Evolutionary conservation across 768 basidiomycete species (phyloP).

Genomic region (Strobilomyces dryophilus): DNA sequence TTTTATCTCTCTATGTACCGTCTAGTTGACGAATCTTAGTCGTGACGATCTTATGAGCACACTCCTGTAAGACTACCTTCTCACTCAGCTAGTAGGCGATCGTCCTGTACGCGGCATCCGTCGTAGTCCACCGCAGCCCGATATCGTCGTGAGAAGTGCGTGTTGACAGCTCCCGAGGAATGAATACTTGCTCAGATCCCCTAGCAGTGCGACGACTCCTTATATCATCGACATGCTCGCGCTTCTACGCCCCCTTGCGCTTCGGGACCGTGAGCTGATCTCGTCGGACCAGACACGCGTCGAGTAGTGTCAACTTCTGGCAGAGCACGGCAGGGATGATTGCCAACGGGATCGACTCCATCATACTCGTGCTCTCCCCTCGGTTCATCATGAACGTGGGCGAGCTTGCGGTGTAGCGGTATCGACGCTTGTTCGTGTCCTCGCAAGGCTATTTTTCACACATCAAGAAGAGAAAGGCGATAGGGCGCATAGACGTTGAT

Average conservation of each 20-base stretch:
- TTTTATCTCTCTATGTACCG: background rate
- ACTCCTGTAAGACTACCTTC: conserved; percentile 21
- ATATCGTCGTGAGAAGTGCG: conserved; percentile 9
- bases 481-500: too few species aligned
- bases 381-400: conserved; percentile 21
- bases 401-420: background rate
- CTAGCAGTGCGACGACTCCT: conserved; percentile 7
- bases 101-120: background rate
- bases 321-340: background rate
- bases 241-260: too few species aligned
- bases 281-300: conserved; percentile 6
- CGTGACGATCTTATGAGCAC: conserved; percentile 22
- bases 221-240: conserved; percentile 8
- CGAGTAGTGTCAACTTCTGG: conserved; percentile 11
- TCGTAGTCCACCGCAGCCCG: conserved; percentile 3
- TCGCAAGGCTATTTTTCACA: too few species aligned
- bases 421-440: too few species aligned
- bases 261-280: too few species aligned
- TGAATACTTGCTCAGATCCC: background rate
- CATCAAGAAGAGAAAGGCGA: too few species aligned
- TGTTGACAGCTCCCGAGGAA: background rate
- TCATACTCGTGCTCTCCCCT: conserved; percentile 11
- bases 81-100: conserved; percentile 3
- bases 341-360: background rate
- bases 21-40: conserved; percentile 2